phyloP scores from a whole-genome alignment of 1,284 basidiomycete species.

The Ustilago tritici region DNA sequence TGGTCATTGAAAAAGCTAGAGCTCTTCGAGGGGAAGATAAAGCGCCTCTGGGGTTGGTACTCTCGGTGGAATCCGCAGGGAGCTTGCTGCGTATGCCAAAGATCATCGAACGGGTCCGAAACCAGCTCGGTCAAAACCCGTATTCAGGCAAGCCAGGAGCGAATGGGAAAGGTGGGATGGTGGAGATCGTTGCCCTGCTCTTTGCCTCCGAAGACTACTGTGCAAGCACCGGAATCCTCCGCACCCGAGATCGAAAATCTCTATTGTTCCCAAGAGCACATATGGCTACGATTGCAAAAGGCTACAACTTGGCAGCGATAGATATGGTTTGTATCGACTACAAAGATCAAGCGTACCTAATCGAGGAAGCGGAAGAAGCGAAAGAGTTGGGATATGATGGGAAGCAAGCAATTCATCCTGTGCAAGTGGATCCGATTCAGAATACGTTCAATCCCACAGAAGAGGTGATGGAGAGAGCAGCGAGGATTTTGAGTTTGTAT shows the following conservation, averaged over 20 bases:
- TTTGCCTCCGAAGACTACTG: slow-evolving; percentile 72
- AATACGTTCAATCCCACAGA: slow-evolving; percentile 80
- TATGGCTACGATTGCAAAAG: slow-evolving; percentile 85
- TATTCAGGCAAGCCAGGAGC: not conserved
- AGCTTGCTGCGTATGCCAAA: slow-evolving; percentile 56
- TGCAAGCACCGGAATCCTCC: slow-evolving; percentile 85
- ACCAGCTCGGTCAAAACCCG: slow-evolving; percentile 9
- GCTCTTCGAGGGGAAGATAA: slow-evolving; percentile 21
- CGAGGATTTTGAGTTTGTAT: slow-evolving; percentile 75
- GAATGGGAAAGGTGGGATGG: slow-evolving; percentile 2
- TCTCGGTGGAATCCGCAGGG: slow-evolving; percentile 64
- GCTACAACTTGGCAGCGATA: slow-evolving; percentile 84
- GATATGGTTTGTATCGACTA: slow-evolving; percentile 89
- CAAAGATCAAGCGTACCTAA: slow-evolving; percentile 79
- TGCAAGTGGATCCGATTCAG: slow-evolving; percentile 84
- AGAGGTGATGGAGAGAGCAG: slow-evolving; percentile 82
- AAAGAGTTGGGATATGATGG: slow-evolving; percentile 66
- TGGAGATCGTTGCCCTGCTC: slow-evolving; percentile 54
- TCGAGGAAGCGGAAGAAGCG: slow-evolving; percentile 80
- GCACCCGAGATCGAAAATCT: slow-evolving; percentile 81
- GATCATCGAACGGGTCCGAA: slow-evolving; percentile 48
- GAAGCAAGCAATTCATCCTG: slow-evolving; percentile 90
- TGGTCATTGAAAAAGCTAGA: slow-evolving; percentile 52
- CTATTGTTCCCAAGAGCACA: slow-evolving; percentile 87
- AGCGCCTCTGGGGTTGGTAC: slow-evolving; percentile 50